Conservation (phyloP, 352 stramenopile genomes). For the Hyaloperonospora arabidopsidis region DNA sequence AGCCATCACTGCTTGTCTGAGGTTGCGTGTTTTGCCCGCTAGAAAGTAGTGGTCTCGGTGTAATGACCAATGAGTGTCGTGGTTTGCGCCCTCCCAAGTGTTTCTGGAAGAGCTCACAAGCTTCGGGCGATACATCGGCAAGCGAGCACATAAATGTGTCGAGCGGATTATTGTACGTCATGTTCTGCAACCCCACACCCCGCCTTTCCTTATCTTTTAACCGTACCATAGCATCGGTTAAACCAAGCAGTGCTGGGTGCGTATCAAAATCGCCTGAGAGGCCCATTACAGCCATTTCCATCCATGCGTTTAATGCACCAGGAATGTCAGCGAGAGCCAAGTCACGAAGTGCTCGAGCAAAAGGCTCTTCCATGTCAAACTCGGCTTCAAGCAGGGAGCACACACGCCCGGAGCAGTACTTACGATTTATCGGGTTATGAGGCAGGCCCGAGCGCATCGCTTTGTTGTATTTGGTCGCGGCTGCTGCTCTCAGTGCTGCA, state of each 20-base stretch:
- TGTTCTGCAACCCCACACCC: slow-evolving; percentile 74
- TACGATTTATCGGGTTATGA: slow-evolving; percentile 48
- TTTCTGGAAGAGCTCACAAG: slow-evolving; percentile 66
- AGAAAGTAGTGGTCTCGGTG: slow-evolving; percentile 7
- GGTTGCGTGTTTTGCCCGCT: slow-evolving; percentile 31
- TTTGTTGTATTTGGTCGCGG: slow-evolving; percentile 33
- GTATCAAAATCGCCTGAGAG: slow-evolving; percentile 53
- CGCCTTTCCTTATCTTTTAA: slow-evolving; percentile 71
- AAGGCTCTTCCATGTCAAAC: slow-evolving; percentile 50
- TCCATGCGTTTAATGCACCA: slow-evolving; percentile 46
- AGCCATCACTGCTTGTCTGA: slow-evolving; percentile 2
- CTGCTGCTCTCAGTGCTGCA: slow-evolving; percentile 37
- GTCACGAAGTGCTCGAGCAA: slow-evolving; percentile 42
- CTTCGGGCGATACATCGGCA: slow-evolving; percentile 42
- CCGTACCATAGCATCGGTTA: slow-evolving; percentile 64
- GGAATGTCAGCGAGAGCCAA: slow-evolving; percentile 46
- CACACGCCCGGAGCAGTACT: slow-evolving; percentile 46
- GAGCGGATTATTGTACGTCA: slow-evolving; percentile 58
- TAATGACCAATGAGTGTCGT: slow-evolving; percentile 24
- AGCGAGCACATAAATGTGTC: slow-evolving; percentile 64
- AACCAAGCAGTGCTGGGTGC: slow-evolving; percentile 50
- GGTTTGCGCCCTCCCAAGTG: slow-evolving; percentile 61
- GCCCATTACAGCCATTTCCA: slow-evolving; percentile 61
- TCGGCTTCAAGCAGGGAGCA: slow-evolving; percentile 46
- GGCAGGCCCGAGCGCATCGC: slow-evolving; percentile 21